phyloP scores from a whole-genome alignment of 2,329 filamentous ascomycete genomes.

The Colletotrichum echinochloae region DNA sequence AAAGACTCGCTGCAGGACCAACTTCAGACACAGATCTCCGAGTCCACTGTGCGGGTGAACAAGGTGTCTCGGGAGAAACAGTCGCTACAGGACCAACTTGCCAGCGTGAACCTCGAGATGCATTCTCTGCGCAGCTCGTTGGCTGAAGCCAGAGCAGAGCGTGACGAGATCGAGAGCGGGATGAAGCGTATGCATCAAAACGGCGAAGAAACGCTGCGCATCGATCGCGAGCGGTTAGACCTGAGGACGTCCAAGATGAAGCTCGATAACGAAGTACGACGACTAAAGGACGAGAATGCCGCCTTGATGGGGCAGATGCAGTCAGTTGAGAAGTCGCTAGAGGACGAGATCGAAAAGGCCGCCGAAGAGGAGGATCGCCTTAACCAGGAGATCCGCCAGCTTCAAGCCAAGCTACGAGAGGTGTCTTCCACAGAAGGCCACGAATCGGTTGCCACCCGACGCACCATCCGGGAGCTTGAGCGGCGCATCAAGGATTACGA shows the following conservation, averaged over 20 bases:
- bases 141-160: slow-evolving; percentile 71
- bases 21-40: slow-evolving; percentile 68
- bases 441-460: slow-evolving; percentile 69
- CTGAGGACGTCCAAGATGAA: slow-evolving; percentile 75
- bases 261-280: slow-evolving; percentile 74
- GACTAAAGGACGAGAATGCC: slow-evolving; percentile 73
- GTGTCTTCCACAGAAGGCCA: slow-evolving; percentile 62
- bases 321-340: slow-evolving; percentile 71
- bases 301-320: slow-evolving; percentile 67
- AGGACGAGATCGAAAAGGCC: slow-evolving; percentile 74
- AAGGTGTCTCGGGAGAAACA: slow-evolving; percentile 71
- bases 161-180: slow-evolving; percentile 74
- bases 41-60: slow-evolving; percentile 68
- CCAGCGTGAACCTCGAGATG: slow-evolving; percentile 70
- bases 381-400: slow-evolving; percentile 63
- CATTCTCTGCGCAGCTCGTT: slow-evolving; percentile 67
- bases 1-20: slow-evolving; percentile 60
- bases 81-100: slow-evolving; percentile 71
- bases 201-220: slow-evolving; percentile 68
- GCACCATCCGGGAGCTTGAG: slow-evolving; percentile 75
- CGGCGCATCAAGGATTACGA: slow-evolving; percentile 68
- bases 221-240: slow-evolving; percentile 77
- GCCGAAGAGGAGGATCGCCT: slow-evolving; percentile 74
- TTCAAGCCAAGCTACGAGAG: slow-evolving; percentile 60
- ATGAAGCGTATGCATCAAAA: slow-evolving; percentile 66